Evolutionary conservation across 805 yeast species (phyloP), one percentile per base, ranked within the genome.

Genomic region (Candida methanosorbosa): DNA sequence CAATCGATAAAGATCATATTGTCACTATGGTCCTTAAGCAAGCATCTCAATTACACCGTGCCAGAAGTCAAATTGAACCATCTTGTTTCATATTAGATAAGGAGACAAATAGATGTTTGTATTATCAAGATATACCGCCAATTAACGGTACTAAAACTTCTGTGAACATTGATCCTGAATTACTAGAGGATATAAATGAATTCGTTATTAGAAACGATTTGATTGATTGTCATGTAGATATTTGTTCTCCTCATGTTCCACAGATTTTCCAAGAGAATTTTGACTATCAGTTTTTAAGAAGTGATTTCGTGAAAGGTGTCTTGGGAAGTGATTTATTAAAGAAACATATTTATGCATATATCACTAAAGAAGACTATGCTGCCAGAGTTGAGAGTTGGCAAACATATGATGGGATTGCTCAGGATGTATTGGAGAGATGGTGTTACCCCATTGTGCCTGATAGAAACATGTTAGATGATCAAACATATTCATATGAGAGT

Each of bases 311-410:
- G 21, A 81, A 75, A 46, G 97, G 97, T 36, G 92, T 90, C 18
- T 66, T 92, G 39, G 80, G 92, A 13, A 81, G 94, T 34, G 98
- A 92, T 58, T 70, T 92, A 46, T 65, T 92, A 46, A 88, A 87
- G 44, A 90, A 92, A 54, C 82, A 88, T 37, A 83, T 92, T 21
- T 90, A 90, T 57, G 86, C 95, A 0, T 87, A 85, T 51, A 75
- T 88, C 30, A 72, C 92, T 15, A 76, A 73, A 34, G 79, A 76
- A 35, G 79, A 81, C 39, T 88, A 87, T 51, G 95, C 95, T 20
- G 92, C 95, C 2, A 74, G 98, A 52, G 97, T 86, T n/a, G 94
- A 88, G 52, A 81, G 90, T 53, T 81, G 92, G 80, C 84, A 84
- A 52, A 86, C 97, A 0, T 92, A 88, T 57, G 90, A 82, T 54